These are phyloP conservation scores for Priceomyces carsonii DNA, from an alignment of 805 yeast species.

Conservation along the genomic window DNA sequence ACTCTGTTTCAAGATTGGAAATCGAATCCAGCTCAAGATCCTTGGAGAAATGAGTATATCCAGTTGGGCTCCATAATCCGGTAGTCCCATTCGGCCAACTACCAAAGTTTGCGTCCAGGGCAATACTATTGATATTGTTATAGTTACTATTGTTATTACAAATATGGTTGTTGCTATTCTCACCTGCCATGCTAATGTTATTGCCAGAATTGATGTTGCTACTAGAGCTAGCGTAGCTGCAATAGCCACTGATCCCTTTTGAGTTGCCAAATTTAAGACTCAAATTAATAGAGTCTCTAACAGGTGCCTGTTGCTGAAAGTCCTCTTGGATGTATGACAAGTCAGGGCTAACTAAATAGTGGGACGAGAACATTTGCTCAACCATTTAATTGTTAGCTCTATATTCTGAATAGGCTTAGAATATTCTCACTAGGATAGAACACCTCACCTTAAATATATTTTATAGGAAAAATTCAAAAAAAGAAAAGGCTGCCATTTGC, in stretches of 20 bases:
- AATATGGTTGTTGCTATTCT: not conserved
- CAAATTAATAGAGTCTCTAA: conserved; percentile 6
- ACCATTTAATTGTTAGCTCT: too few species aligned
- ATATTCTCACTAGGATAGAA: too few species aligned
- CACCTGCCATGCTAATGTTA: not conserved
- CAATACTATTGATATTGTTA: not conserved
- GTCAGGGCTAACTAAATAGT: conserved; percentile 4
- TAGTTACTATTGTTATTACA: not conserved
- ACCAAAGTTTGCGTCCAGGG: not conserved
- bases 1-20: not conserved
- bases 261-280: conserved; percentile 5
- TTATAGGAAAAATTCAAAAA: too few species aligned
- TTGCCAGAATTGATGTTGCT: not conserved
- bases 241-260: not conserved
- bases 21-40: conserved; percentile 4
- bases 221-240: not conserved
- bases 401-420: too few species aligned
- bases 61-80: conserved; percentile 1
- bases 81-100: not conserved
- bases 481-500: conserved; percentile 5
- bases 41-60: conserved; percentile 3
- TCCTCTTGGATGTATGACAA: conserved; percentile 3
- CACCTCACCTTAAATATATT: too few species aligned
- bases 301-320: conserved; percentile 1
- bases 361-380: conserved; percentile 3